Base-by-base conservation (phyloP, 2,329 filamentous ascomycete species). In the Hymenoscyphus salicellus region DNA sequence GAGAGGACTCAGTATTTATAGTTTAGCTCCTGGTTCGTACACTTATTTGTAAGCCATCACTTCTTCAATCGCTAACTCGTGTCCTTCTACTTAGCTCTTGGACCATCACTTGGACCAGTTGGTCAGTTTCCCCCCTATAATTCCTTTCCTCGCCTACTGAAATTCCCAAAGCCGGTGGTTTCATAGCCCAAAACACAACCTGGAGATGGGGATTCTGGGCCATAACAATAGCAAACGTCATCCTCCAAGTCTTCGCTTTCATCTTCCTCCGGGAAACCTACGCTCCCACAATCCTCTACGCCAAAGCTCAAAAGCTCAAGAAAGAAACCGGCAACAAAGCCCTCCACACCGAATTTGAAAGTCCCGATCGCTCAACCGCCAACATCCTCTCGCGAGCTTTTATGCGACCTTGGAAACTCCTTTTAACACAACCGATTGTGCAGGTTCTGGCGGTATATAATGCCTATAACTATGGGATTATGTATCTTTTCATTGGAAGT, bases 331-430 rank as follows among this genome's bases (percentile, higher is more conserved):
- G 16, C 55, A 56, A 56, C 55, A 56, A 56, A 14, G 26, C 55
- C 17, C 55, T 56, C 7, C 55, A 56, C 55, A 56, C 55, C 55
- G 55, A 56, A 32, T 56, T n/a, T 26, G 55, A 56, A 26, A 56
- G 16, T 17, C 55, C 55, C 23, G 28, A 56, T 3, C 55, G 26
- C 23, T 26, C 20, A 14, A 17, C 28, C 7, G 55, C n/a, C 26
- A 28, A 26, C 1, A 20, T 56, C 33, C 33, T 36, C 33, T 36
- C 33, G 1, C 33, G 33, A 36, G 33, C 33, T 2, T 36, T 36
- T 16, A 8, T 56, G 8, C 28, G 55, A 17, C 28, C 55, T 3
- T 33, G n/a, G 28, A 57, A 32, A 17, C 10, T 57, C 3, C n/a
- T 57, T 8, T 57, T 57, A 1, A 32, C 55, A 4, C 55, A 14